A percentile compares a stretch with the other conserved stretches of the same genome.
These are phyloP conservation scores for Hyphopichia homilentoma DNA, from an alignment of 805 yeast species.

Conservation along the genomic window DNA sequence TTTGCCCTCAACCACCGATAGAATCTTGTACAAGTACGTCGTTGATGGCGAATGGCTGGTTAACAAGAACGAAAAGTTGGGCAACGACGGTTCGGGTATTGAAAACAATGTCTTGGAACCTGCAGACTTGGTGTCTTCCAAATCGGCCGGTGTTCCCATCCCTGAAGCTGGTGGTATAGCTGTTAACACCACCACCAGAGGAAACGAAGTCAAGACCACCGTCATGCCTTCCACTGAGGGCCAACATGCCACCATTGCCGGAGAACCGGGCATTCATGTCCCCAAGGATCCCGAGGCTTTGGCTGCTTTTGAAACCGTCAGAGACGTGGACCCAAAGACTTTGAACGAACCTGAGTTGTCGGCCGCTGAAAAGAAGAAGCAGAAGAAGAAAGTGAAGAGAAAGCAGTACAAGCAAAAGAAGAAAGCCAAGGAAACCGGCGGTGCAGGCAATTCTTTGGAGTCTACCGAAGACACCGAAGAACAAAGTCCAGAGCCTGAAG, in stretches of 20 bases:
- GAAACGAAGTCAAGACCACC: constrained; percentile 24
- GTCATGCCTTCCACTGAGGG: constrained; percentile 47
- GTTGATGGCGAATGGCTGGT: constrained; percentile 69
- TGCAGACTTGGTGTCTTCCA: constrained; percentile 25
- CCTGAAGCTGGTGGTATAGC: constrained; percentile 34
- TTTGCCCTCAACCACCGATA: constrained; percentile 37
- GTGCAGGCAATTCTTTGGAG: constrained; percentile 7
- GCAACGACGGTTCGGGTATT: constrained; percentile 48
- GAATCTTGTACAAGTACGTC: constrained; percentile 54
- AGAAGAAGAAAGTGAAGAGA: constrained; percentile 43
- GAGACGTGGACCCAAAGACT: constrained; percentile 45
- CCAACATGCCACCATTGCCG: constrained; percentile 38
- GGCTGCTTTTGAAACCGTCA: constrained; percentile 58
- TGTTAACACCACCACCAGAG: constrained; percentile 21
- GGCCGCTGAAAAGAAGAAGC: constrained; percentile 37
- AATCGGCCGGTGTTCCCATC: constrained; percentile 18
- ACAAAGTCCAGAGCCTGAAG: constrained; percentile 7
- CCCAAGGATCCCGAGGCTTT: constrained; percentile 64
- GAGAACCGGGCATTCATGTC: constrained; percentile 73
- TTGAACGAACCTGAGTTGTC: constrained; percentile 44
- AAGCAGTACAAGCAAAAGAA: constrained; percentile 40
- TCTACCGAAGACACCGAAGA: constrained; percentile 4
- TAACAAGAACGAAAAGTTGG: constrained; percentile 33
- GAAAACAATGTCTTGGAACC: constrained; percentile 47
- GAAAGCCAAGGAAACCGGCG: constrained; percentile 21